phyloP scores from a whole-genome alignment of 2,329 filamentous ascomycete species.

The Calonectria honghensis region DNA sequence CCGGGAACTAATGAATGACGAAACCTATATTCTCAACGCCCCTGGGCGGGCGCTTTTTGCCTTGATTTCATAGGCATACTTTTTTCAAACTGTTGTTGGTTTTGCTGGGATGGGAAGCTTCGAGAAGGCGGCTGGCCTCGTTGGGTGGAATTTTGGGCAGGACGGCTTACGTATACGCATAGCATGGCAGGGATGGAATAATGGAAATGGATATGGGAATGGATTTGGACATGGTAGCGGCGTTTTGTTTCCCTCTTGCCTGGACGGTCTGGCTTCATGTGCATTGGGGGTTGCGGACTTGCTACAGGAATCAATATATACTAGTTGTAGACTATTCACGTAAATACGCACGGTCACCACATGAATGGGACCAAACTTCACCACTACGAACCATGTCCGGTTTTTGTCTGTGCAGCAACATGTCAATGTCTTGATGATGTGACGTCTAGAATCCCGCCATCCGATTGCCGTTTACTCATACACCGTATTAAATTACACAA shows the following conservation, averaged over 20 bases:
- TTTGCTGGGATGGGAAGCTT: conserved; percentile 12
- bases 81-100: conserved; percentile 14
- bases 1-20: conserved; percentile 38
- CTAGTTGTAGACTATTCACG: conserved; percentile 48
- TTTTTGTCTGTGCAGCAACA: conserved; percentile 41
- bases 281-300: conserved; percentile 36
- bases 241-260: conserved; percentile 45
- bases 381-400: neutral
- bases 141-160: conserved; percentile 21
- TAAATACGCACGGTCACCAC: conserved; percentile 33
- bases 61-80: conserved; percentile 24
- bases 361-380: conserved; percentile 12
- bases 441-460: conserved; percentile 52
- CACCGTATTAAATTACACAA: conserved; percentile 58
- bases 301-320: conserved; percentile 33
- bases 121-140: conserved; percentile 25
- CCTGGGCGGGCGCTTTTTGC: conserved; percentile 30
- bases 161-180: conserved; percentile 33
- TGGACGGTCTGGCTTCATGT: conserved; percentile 31
- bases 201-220: conserved; percentile 40
- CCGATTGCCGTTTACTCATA: conserved; percentile 58
- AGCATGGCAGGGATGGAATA: conserved; percentile 36
- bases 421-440: conserved; percentile 48
- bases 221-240: conserved; percentile 42
- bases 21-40: conserved; percentile 36